Evolutionary conservation across 1,284 basidiomycete species (phyloP).

Genomic region (Moesziomyces sp.): DNA sequence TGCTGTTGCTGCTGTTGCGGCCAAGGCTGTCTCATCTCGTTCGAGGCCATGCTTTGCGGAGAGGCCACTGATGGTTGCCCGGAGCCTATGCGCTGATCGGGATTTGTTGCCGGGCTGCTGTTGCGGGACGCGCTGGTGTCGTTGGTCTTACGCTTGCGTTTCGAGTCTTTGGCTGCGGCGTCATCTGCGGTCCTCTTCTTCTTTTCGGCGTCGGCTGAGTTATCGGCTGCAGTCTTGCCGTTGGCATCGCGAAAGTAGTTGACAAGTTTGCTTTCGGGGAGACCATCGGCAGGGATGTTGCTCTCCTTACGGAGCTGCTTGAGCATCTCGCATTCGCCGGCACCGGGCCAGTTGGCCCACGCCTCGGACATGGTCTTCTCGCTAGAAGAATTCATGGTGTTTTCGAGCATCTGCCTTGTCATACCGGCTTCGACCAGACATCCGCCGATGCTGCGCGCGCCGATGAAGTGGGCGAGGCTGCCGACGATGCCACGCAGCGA

Average conservation of each 20-base stretch:
- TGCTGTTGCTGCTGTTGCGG: slow-evolving; percentile 22
- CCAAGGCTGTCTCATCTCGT: slow-evolving; percentile 5
- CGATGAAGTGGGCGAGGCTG: slow-evolving; percentile 56
- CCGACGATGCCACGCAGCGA: slow-evolving; percentile 50
- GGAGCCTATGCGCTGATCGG: neutral
- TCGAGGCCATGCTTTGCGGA: slow-evolving; percentile 2
- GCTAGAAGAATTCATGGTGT: slow-evolving; percentile 39
- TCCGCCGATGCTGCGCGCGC: slow-evolving; percentile 50
- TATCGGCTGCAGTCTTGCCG: neutral
- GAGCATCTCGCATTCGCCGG: slow-evolving; percentile 55
- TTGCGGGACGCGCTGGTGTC: slow-evolving; percentile 2
- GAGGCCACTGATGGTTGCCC: slow-evolving; percentile 1
- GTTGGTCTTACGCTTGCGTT: slow-evolving; percentile 33
- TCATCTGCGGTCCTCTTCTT: slow-evolving; percentile 33
- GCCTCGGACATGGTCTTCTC: slow-evolving; percentile 60
- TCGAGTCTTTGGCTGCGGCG: slow-evolving; percentile 12
- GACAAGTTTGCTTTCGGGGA: slow-evolving; percentile 53
- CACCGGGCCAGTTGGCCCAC: slow-evolving; percentile 61
- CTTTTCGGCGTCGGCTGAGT: slow-evolving; percentile 11
- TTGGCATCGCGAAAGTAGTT: slow-evolving; percentile 23
- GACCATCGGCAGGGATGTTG: slow-evolving; percentile 59
- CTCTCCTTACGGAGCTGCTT: slow-evolving; percentile 54
- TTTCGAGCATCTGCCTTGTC: slow-evolving; percentile 44
- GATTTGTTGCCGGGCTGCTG: too few species aligned
- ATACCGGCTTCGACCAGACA: slow-evolving; percentile 48